Base-by-base conservation (phyloP, 1,139 yeast genomes). In the Pichia terricola region DNA sequence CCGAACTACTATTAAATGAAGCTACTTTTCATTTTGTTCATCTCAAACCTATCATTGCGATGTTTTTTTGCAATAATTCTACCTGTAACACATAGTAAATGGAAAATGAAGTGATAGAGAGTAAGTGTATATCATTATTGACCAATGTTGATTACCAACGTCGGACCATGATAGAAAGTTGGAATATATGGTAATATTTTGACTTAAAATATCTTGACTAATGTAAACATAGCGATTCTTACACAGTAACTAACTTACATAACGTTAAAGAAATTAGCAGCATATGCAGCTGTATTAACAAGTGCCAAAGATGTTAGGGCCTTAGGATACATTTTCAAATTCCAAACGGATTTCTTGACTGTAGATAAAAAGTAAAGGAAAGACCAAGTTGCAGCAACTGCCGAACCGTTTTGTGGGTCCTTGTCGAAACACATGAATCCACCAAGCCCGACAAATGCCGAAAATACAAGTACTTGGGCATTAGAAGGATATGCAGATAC, bases 341-440 rank as follows among this genome's bases (percentile, higher is more conserved):
- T 75, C 50, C 65, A 65, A 34, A 86, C 47, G 4, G 86, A 72
- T 1, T 79, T 69, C 37, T 70, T 72, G 4, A 94, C 91, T 59
- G 87, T 85, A 7, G 83, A 88, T 37, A 89, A 59, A 47, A 84
- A 59, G 58, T 87, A 91, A 44, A 89, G 66, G 4, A 85, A 61
- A 16, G 88, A 77, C 97, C 97, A 91, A 4, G 95, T 95, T 31
- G 84, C 74, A 5, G 79, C 71, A 63, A 91, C 86, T 0, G 96
- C 97, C 1, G 95, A 76, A 6, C 96, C 97, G 63, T 86, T 82
- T 43, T 76, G 73, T 35, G 79, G 66, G 57, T 88, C 96, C 22
- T 88, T 85, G 58, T 89, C 97, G 53, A 69, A 69, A 45, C 83
- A 75, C 69, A 89, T 81, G 69, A 77, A 84, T 16, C 89, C 86